Evolutionary conservation across 805 yeast species (phyloP).

Genomic region (Cyberlindnera misumaiensis): DNA sequence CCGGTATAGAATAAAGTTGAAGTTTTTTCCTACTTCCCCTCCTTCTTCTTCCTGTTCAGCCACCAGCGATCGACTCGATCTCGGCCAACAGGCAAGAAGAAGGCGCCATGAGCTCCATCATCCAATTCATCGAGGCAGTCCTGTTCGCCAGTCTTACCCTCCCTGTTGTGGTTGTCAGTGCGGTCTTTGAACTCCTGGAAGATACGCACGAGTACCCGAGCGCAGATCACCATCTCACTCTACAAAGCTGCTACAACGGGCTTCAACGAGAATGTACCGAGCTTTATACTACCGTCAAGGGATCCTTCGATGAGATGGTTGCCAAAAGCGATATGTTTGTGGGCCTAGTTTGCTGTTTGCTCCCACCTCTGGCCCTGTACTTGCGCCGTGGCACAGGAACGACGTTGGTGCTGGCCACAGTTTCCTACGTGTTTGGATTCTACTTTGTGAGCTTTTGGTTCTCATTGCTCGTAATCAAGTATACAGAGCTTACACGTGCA

Average conservation of each 20-base stretch:
- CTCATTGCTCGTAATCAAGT: not conserved
- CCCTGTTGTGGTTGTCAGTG: not conserved
- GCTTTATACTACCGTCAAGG: not conserved
- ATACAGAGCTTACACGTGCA: not conserved
- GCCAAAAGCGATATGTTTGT: not conserved
- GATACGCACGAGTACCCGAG: slow-evolving; percentile 1
- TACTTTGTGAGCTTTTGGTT: not conserved
- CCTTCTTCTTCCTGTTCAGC: too few species aligned
- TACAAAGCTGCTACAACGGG: not conserved
- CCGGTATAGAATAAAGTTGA: too few species aligned
- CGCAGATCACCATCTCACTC: not conserved
- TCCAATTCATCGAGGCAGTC: not conserved
- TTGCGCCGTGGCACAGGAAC: not conserved
- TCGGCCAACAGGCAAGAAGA: too few species aligned
- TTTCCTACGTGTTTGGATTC: not conserved
- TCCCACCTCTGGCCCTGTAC: not conserved
- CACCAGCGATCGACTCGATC: too few species aligned
- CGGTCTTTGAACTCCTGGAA: slow-evolving; percentile 1
- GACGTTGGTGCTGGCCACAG: not conserved
- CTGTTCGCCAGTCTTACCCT: not conserved
- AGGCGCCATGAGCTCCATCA: not conserved
- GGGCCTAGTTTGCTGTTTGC: not conserved
- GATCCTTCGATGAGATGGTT: not conserved
- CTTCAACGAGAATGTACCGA: not conserved
- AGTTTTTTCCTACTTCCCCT: too few species aligned